A percentile compares a stretch with the other conserved stretches of the same genome.
Conservation (phyloP, 345 rosid genomes). For the Salix dunnii region DNA sequence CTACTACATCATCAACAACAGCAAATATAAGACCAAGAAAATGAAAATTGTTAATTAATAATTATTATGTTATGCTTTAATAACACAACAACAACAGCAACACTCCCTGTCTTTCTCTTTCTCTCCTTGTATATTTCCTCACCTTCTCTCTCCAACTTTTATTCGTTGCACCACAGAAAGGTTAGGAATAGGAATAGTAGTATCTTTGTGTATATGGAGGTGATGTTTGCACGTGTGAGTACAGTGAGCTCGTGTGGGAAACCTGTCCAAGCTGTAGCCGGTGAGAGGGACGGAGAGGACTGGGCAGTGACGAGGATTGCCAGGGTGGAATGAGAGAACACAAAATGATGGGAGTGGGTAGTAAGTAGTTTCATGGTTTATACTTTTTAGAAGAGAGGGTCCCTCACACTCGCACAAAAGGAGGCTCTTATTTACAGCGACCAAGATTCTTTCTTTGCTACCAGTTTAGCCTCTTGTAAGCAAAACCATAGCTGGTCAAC, state of each 20-base stretch:
- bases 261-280: conserved; percentile 46
- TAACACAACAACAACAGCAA: neutral
- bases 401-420: neutral
- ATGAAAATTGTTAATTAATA: neutral
- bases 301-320: conserved; percentile 39
- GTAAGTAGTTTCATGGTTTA: conserved; percentile 45
- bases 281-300: conserved; percentile 24
- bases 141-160: conserved; percentile 46
- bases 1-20: neutral
- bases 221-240: conserved; percentile 37
- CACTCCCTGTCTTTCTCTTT: neutral
- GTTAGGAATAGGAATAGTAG: conserved; percentile 22
- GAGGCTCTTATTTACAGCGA: conserved; percentile 16
- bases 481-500: too few relatives aligned
- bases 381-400: conserved; percentile 29
- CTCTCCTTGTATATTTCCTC: neutral
- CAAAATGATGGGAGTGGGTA: conserved; percentile 46
- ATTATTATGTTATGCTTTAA: conserved; percentile 1
- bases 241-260: conserved; percentile 16
- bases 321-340: conserved; percentile 43
- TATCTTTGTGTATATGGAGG: neutral
- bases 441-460: conserved; percentile 20
- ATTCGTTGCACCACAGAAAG: conserved; percentile 67
- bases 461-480: neutral
- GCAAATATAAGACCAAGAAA: conserved; percentile 2